A percentile compares a stretch with the other conserved stretches of the same genome.
Conservation (phyloP, 371 early-diverging fungal genomes). For the Choanephora cucurbitarum region DNA sequence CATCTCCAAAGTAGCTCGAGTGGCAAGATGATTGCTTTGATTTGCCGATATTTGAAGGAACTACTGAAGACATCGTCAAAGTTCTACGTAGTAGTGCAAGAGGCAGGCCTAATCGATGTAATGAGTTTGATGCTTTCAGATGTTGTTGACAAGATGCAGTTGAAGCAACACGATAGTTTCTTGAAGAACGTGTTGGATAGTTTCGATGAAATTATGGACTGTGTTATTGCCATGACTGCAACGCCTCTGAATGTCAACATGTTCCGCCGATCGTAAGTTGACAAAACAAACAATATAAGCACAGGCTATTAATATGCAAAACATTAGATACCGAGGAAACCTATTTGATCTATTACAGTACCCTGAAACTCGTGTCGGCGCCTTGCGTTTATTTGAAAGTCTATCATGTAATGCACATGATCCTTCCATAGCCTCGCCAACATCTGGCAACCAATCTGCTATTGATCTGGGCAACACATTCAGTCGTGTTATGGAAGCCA, state of each 20-base stretch:
- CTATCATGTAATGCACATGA: slow-evolving; percentile 50
- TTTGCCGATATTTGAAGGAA: slow-evolving; percentile 50
- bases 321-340: slow-evolving; percentile 47
- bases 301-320: not conserved
- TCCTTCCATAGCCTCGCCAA: not conserved
- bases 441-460: not conserved
- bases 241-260: slow-evolving; percentile 32
- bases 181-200: slow-evolving; percentile 48
- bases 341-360: slow-evolving; percentile 61
- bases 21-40: slow-evolving; percentile 51
- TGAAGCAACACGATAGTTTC: slow-evolving; percentile 29
- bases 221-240: slow-evolving; percentile 49
- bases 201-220: slow-evolving; percentile 56
- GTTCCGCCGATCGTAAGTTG: slow-evolving; percentile 43
- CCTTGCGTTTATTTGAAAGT: slow-evolving; percentile 53
- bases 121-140: slow-evolving; percentile 61
- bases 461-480: slow-evolving; percentile 30
- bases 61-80: slow-evolving; percentile 51
- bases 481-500: slow-evolving; percentile 62
- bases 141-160: slow-evolving; percentile 38
- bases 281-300: not conserved
- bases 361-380: slow-evolving; percentile 55
- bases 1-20: slow-evolving; percentile 69
- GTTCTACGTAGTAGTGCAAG: slow-evolving; percentile 60
- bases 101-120: slow-evolving; percentile 66